Conservation (phyloP, 805 yeast species). For the Barnettozyma californica region DNA sequence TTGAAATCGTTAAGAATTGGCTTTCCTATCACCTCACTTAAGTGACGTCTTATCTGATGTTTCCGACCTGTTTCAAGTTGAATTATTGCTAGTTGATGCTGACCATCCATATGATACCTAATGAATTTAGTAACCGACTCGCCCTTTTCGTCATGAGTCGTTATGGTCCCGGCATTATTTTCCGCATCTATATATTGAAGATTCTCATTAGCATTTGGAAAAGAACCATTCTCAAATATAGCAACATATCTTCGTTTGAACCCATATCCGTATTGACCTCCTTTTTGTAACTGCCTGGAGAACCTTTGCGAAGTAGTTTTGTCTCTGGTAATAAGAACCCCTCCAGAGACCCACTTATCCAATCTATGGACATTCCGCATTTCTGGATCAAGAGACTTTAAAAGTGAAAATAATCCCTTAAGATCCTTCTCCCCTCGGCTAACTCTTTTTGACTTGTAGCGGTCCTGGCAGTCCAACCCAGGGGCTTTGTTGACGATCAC, state of each 20-base stretch:
- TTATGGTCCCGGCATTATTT: slow-evolving; percentile 4
- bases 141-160: slow-evolving; percentile 3
- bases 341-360: slow-evolving; percentile 37
- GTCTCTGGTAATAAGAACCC: slow-evolving; percentile 32
- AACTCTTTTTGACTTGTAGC: not conserved
- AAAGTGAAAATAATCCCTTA: slow-evolving; percentile 11
- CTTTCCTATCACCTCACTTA: slow-evolving; percentile 16
- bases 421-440: slow-evolving; percentile 2
- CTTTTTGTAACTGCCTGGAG: slow-evolving; percentile 27
- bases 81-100: slow-evolving; percentile 22
- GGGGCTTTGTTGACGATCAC: slow-evolving; percentile 32
- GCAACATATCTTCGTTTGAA: slow-evolving; percentile 34
- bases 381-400: slow-evolving; percentile 7
- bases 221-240: slow-evolving; percentile 7
- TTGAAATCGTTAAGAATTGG: slow-evolving; percentile 30
- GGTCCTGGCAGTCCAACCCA: slow-evolving; percentile 21
- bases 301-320: slow-evolving; percentile 29
- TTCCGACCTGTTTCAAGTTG: slow-evolving; percentile 35
- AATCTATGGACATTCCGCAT: slow-evolving; percentile 34
- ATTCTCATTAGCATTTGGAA: not conserved
- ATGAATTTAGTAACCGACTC: slow-evolving; percentile 15
- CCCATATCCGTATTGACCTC: slow-evolving; percentile 32
- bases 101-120: slow-evolving; percentile 10
- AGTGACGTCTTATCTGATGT: slow-evolving; percentile 35
- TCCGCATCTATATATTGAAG: not conserved